Evolutionary conservation across 2,329 filamentous ascomycete genomes (phyloP).

Genomic region (Ascochyta fabae): DNA sequence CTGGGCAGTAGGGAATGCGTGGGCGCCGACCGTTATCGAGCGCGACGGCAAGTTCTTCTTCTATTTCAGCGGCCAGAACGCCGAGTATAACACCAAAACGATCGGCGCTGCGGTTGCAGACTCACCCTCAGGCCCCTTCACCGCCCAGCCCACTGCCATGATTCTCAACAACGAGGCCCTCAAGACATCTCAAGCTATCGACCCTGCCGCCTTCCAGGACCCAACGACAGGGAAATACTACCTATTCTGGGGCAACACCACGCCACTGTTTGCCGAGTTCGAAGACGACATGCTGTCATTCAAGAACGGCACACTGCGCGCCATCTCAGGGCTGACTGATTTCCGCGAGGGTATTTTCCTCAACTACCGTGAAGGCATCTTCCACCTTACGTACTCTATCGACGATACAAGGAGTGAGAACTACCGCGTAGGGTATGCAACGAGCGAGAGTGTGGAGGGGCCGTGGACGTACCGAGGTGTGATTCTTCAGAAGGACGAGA

Average conservation of each 20-base stretch:
- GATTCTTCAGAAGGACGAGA: constrained; percentile 31
- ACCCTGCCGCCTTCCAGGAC: constrained; percentile 33
- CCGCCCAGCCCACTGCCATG: constrained; percentile 33
- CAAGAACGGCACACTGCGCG: constrained; percentile 19
- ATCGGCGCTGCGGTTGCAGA: constrained; percentile 37
- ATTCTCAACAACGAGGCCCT: constrained; percentile 35
- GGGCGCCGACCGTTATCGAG: constrained; percentile 39
- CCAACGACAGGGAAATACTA: constrained; percentile 36
- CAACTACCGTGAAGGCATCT: constrained; percentile 34
- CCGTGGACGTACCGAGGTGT: constrained; percentile 37
- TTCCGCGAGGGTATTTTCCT: constrained; percentile 38
- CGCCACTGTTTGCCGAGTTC: constrained; percentile 30
- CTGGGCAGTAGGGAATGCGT: constrained; percentile 37
- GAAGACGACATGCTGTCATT: constrained; percentile 33
- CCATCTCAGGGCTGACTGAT: constrained; percentile 26
- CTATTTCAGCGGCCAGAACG: constrained; percentile 39
- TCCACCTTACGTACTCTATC: constrained; percentile 38
- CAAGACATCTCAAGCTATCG: constrained; percentile 35
- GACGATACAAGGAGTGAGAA: constrained; percentile 38
- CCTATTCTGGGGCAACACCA: constrained; percentile 38
- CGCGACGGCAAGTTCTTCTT: constrained; percentile 35
- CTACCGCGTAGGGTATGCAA: constrained; percentile 40
- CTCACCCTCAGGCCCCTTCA: constrained; percentile 33
- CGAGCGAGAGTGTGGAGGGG: constrained; percentile 25
- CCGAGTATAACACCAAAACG: constrained; percentile 34